Evolutionary conservation across 2,329 filamentous ascomycete species (phyloP).

Genomic region (Cytospora piceicola): DNA sequence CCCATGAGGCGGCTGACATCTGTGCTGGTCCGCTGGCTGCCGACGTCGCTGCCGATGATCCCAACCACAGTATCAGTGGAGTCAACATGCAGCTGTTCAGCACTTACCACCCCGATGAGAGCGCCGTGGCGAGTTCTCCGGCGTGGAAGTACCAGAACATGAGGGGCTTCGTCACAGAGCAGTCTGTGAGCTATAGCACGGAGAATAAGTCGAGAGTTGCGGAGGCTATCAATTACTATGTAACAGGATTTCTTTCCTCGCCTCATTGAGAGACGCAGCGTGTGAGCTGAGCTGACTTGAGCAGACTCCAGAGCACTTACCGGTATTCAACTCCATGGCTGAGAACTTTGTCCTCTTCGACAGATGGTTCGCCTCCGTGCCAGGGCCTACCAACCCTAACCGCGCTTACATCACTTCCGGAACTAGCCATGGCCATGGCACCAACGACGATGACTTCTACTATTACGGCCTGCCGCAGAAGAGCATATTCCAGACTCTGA

Average conservation of each 20-base stretch:
- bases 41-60: slow-evolving; percentile 46
- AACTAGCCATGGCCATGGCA: slow-evolving; percentile 39
- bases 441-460: slow-evolving; percentile 37
- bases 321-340: slow-evolving; percentile 45
- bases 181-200: slow-evolving; percentile 42
- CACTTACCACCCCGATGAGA: slow-evolving; percentile 32
- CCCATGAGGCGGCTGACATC: slow-evolving; percentile 36
- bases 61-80: slow-evolving; percentile 47
- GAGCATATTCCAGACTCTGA: slow-evolving; percentile 48
- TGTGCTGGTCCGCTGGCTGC: slow-evolving; percentile 44
- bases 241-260: not conserved
- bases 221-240: slow-evolving; percentile 49
- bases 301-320: slow-evolving; percentile 43
- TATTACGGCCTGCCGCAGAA: slow-evolving; percentile 38
- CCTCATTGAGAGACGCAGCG: not conserved
- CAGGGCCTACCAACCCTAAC: slow-evolving; percentile 48
- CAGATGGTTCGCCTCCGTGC: slow-evolving; percentile 41
- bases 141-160: slow-evolving; percentile 37
- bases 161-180: slow-evolving; percentile 48
- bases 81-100: slow-evolving; percentile 44
- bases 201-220: slow-evolving; percentile 43
- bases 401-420: slow-evolving; percentile 40
- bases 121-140: slow-evolving; percentile 26
- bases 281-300: not conserved
- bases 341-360: slow-evolving; percentile 51